These are phyloP conservation scores for Paraglomus occultum DNA, from an alignment of 192 early-diverging fungal genomes.

Conservation along the genomic window DNA sequence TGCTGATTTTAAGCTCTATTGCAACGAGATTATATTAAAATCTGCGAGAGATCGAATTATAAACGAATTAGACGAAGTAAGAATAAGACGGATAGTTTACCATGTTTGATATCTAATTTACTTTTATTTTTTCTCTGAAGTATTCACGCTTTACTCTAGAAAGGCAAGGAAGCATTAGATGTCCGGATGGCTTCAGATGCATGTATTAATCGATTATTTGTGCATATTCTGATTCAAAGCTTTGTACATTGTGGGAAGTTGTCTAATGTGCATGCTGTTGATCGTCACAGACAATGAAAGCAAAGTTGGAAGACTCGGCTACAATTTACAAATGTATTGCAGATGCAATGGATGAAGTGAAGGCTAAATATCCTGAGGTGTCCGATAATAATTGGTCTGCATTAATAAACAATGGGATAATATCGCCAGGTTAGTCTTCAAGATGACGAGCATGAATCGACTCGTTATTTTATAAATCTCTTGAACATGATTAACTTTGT, in stretches of 20 bases:
- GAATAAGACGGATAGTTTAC: neutral
- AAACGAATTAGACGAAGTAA: conserved; percentile 42
- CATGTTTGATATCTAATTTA: conserved; percentile 18
- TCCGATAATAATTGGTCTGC: too few relatives aligned
- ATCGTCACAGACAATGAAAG: conserved; percentile 37
- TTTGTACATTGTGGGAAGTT: neutral
- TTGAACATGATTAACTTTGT: neutral
- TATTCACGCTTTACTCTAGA: conserved; percentile 18
- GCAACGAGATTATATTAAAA: conserved; percentile 41
- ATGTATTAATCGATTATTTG: conserved; percentile 11
- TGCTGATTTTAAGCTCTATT: conserved; percentile 42
- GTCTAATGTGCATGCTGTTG: neutral
- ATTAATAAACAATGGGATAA: too few relatives aligned
- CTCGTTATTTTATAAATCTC: too few relatives aligned
- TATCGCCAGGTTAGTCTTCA: too few relatives aligned
- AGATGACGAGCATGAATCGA: neutral
- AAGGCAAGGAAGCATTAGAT: conserved; percentile 44
- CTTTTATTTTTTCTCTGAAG: conserved; percentile 29
- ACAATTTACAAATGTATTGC: conserved; percentile 40
- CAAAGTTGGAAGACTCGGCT: conserved; percentile 37
- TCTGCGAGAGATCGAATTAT: conserved; percentile 43
- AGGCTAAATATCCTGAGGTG: conserved; percentile 15
- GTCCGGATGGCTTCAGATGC: conserved; percentile 41
- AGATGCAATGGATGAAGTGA: conserved; percentile 39
- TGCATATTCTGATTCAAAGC: neutral